Evolutionary conservation across 139 green algal genomes (phyloP).

Genomic region (Ettlia oleoabundans): DNA sequence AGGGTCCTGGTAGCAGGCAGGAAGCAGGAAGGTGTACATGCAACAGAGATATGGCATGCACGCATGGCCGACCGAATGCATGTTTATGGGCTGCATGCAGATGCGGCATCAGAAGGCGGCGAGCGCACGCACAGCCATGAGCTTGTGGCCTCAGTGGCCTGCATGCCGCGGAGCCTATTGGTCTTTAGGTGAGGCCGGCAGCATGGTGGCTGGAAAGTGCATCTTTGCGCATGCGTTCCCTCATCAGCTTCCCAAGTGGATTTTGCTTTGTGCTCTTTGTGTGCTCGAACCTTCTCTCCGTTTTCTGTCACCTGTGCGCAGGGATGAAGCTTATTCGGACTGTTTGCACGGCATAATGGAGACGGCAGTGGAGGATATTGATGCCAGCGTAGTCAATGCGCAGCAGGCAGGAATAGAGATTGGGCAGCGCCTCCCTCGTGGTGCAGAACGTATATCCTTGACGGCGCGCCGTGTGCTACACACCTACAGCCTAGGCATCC

Average conservation of each 20-base stretch:
- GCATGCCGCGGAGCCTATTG: constrained; percentile 23
- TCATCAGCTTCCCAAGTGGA: neutral
- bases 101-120: constrained; percentile 16
- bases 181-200: constrained; percentile 14
- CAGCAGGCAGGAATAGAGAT: neutral
- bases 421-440: neutral
- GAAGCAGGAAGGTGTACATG: too few species aligned
- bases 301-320: too few species aligned
- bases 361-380: neutral
- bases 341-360: constrained; percentile 28
- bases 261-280: neutral
- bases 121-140: neutral
- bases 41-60: too few species aligned
- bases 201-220: neutral
- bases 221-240: neutral
- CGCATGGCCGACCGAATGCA: too few species aligned
- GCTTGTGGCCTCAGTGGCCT: constrained; percentile 17
- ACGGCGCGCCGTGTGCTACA: constrained; percentile 20
- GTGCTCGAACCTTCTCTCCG: too few species aligned
- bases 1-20: too few species aligned
- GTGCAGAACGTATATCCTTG: constrained; percentile 22
- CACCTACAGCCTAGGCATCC: constrained; percentile 18
- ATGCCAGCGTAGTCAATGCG: constrained; percentile 20
- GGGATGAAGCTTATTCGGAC: constrained; percentile 15
- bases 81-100: constrained; percentile 3